Conservation (phyloP, 495 filamentous ascomycete genomes). For the Pyrenula aspistea region DNA sequence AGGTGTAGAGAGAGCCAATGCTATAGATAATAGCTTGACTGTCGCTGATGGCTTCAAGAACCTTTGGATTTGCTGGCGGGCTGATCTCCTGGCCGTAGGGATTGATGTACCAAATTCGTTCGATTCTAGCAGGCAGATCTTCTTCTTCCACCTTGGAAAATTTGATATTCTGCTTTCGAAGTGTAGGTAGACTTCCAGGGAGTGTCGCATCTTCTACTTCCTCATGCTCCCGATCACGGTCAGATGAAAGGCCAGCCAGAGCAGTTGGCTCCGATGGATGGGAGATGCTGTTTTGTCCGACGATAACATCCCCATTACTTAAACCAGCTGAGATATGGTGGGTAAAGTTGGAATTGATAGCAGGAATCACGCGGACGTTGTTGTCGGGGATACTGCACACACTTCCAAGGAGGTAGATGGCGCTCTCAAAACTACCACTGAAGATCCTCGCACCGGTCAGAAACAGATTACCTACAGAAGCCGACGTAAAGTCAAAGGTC, state of each 20-base stretch:
- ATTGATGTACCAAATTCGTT: slow-evolving; percentile 92
- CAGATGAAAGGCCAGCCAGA: slow-evolving; percentile 22
- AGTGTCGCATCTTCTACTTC: slow-evolving; percentile 73
- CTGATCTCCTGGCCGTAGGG: slow-evolving; percentile 88
- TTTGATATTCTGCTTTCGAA: slow-evolving; percentile 65
- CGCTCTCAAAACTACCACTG: slow-evolving; percentile 68
- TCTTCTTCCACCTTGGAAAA: slow-evolving; percentile 53
- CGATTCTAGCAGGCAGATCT: slow-evolving; percentile 64
- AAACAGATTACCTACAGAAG: slow-evolving; percentile 90
- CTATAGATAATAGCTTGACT: slow-evolving; percentile 70
- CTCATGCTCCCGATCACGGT: slow-evolving; percentile 15
- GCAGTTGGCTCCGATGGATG: slow-evolving; percentile 58
- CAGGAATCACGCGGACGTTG: slow-evolving; percentile 64
- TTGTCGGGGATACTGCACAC: slow-evolving; percentile 68
- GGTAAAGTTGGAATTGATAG: slow-evolving; percentile 86
- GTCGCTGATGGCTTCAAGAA: slow-evolving; percentile 48
- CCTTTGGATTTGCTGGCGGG: slow-evolving; percentile 66
- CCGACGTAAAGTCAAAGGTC: slow-evolving; percentile 78
- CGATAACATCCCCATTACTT: slow-evolving; percentile 63
- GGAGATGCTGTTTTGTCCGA: slow-evolving; percentile 84
- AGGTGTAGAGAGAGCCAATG: slow-evolving; percentile 81
- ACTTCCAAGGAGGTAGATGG: slow-evolving; percentile 68
- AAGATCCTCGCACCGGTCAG: slow-evolving; percentile 75
- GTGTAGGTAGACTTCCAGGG: slow-evolving; percentile 67
- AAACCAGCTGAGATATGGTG: slow-evolving; percentile 86